Percentiles rank a stretch among this genome's conserved stretches.
Conservation (phyloP, 1,284 basidiomycete species). For the Boletellus deceptivus region DNA sequence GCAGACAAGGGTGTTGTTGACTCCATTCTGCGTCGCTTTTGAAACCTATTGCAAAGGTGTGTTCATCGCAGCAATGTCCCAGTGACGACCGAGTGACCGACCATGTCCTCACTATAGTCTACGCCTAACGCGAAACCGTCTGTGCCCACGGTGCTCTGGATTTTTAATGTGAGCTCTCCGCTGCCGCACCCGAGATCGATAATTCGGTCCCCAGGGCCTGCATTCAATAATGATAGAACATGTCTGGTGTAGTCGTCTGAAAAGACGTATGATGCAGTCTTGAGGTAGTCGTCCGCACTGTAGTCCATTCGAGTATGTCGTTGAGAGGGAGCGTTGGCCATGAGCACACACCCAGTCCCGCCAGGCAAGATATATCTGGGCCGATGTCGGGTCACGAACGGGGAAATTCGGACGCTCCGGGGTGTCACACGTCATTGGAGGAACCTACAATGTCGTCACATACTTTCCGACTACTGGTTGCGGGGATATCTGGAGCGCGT, state of each 20-base stretch:
- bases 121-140: constrained; percentile 63
- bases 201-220: constrained; percentile 65
- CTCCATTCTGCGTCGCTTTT: constrained; percentile 51
- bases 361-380: no score
- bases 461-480: no score
- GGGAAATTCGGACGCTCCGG: no score
- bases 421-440: no score
- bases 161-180: constrained; percentile 66
- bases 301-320: constrained; percentile 30
- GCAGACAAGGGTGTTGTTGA: constrained; percentile 45
- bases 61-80: neutral
- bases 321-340: constrained; percentile 8
- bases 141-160: constrained; percentile 53
- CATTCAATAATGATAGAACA: constrained; percentile 60
- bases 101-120: constrained; percentile 75
- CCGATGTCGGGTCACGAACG: no score
- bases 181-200: constrained; percentile 83
- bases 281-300: constrained; percentile 58
- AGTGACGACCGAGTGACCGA: constrained; percentile 32
- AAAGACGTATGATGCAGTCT: constrained; percentile 69
- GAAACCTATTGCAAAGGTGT: constrained; percentile 44
- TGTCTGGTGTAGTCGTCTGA: constrained; percentile 61
- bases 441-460: no score
- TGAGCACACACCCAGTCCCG: neutral
- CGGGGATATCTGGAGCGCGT: no score